Evolutionary conservation across 495 filamentous ascomycete genomes (phyloP).

Genomic region (Daldinia vernicosa): DNA sequence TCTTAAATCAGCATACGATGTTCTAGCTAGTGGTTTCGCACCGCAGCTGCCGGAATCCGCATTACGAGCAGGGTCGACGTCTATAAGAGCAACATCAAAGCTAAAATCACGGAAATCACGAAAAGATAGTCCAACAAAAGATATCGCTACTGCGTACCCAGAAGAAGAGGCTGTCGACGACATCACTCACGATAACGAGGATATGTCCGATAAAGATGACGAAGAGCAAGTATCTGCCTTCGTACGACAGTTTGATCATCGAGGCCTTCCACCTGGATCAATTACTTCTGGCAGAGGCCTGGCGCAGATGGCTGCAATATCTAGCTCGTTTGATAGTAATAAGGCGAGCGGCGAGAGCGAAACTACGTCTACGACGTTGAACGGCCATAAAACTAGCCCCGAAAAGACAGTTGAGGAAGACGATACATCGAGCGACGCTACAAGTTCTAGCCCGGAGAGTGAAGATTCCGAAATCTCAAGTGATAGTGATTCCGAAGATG

Average conservation of each 20-base stretch:
- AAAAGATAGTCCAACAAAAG: neutral
- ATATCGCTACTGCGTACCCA: neutral
- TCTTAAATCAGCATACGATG: conserved; percentile 27
- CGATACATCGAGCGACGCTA: conserved; percentile 36
- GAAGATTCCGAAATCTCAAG: conserved; percentile 34
- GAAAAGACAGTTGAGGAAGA: conserved; percentile 48
- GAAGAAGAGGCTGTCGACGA: conserved; percentile 4
- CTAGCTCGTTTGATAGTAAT: conserved; percentile 31
- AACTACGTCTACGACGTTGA: conserved; percentile 39
- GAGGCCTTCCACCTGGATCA: conserved; percentile 61
- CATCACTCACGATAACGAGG: conserved; percentile 13
- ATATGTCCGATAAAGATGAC: conserved; percentile 35
- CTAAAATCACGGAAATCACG: neutral
- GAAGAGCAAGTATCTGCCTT: conserved; percentile 45
- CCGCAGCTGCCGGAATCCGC: conserved; percentile 23
- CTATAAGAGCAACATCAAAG: neutral
- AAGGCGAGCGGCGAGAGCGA: conserved; percentile 44
- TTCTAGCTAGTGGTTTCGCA: conserved; percentile 18
- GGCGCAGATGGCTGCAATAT: conserved; percentile 49
- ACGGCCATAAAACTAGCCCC: conserved; percentile 42
- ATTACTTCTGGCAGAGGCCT: conserved; percentile 55
- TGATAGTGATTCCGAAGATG: conserved; percentile 23
- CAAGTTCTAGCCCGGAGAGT: conserved; percentile 30
- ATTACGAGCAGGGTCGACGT: conserved; percentile 1
- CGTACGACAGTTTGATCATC: conserved; percentile 55